These are phyloP conservation scores for Colletotrichum orbiculare DNA, from an alignment of 2,329 filamentous ascomycete genomes.

Conservation along the genomic window DNA sequence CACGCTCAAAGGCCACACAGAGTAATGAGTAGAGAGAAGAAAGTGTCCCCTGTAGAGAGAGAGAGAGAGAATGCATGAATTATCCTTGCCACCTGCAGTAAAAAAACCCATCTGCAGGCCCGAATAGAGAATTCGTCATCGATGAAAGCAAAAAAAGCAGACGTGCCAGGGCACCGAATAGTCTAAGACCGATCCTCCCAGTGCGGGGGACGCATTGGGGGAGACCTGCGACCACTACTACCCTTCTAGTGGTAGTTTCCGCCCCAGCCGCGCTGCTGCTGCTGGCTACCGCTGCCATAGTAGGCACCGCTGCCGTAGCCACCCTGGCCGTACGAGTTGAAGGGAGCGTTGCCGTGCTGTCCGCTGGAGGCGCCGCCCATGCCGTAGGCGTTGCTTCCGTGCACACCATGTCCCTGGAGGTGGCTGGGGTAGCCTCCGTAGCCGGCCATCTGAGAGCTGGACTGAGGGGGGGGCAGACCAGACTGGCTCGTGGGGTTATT, in stretches of 20 bases:
- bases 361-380: constrained; percentile 63
- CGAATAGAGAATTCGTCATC: constrained; percentile 37
- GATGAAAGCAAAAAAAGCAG: constrained; percentile 29
- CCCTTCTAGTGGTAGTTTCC: constrained; percentile 66
- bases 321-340: constrained; percentile 62
- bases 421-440: constrained; percentile 69
- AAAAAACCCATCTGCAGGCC: constrained; percentile 28
- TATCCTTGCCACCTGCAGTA: constrained; percentile 34
- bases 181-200: constrained; percentile 7
- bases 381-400: constrained; percentile 66
- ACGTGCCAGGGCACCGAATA: constrained; percentile 20
- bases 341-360: constrained; percentile 64
- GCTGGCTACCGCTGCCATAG: constrained; percentile 54
- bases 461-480: constrained; percentile 66
- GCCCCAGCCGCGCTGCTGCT: constrained; percentile 64
- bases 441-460: constrained; percentile 64
- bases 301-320: constrained; percentile 60
- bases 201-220: neutral
- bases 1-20: constrained; percentile 38
- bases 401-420: constrained; percentile 63
- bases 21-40: constrained; percentile 38
- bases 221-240: constrained; percentile 41
- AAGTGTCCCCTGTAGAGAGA: constrained; percentile 20
- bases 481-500: constrained; percentile 60
- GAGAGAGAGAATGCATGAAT: constrained; percentile 35